A percentile compares a stretch with the other conserved stretches of the same genome.
Conservation (phyloP, 2,329 filamentous ascomycete species). For the Clarireedia homoeocarpa region DNA sequence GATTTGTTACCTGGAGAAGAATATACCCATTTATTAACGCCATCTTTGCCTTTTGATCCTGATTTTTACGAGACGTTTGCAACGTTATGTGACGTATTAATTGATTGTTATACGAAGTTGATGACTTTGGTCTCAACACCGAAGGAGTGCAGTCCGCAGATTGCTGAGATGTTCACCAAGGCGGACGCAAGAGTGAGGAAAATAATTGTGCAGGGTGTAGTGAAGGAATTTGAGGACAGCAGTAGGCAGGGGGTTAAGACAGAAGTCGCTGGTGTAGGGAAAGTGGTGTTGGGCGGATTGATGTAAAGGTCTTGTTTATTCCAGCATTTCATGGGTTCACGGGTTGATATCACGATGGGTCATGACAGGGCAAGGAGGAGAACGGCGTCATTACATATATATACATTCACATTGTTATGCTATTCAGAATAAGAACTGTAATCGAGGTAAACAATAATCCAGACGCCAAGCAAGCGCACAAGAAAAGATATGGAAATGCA, state of each 20-base stretch:
- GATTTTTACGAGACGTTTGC: conserved; percentile 97
- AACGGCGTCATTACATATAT: neutral
- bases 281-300: conserved; percentile 80
- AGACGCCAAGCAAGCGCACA: neutral
- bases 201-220: conserved; percentile 76
- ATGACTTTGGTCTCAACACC: conserved; percentile 68
- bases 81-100: conserved; percentile 88
- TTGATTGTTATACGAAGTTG: conserved; percentile 82
- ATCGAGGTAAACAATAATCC: too few species aligned
- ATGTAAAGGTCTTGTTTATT: conserved; percentile 41
- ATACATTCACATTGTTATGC: neutral
- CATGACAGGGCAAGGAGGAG: neutral
- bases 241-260: conserved; percentile 68
- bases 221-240: conserved; percentile 88
- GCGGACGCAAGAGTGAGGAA: conserved; percentile 81
- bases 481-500: neutral
- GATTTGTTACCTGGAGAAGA: conserved; percentile 76
- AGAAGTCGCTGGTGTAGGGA: conserved; percentile 79
- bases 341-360: conserved; percentile 7
- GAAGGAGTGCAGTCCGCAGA: conserved; percentile 57
- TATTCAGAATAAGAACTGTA: neutral
- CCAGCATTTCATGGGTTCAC: conserved; percentile 4
- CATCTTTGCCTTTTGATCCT: conserved; percentile 86
- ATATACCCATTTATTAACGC: conserved; percentile 84
- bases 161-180: conserved; percentile 85